phyloP scores from a whole-genome alignment of 192 early-diverging fungal genomes.

The Coemansia sp. region DNA sequence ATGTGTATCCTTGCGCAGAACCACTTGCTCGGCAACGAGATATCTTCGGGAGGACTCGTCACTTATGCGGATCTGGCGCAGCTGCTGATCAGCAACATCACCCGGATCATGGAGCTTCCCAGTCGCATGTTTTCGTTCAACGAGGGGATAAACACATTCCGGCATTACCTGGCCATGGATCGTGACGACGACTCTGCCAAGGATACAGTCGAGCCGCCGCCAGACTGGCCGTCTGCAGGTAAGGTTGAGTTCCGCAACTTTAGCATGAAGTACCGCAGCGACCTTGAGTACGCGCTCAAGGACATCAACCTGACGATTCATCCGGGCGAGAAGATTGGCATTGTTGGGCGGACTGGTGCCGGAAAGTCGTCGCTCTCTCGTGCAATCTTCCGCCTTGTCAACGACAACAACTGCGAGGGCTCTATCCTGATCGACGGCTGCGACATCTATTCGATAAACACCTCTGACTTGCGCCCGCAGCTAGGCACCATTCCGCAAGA shows the following conservation, averaged over 20 bases:
- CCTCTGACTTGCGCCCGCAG: conserved; percentile 54
- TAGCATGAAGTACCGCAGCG: conserved; percentile 64
- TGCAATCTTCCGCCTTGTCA: conserved; percentile 69
- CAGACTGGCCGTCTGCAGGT: conserved; percentile 69
- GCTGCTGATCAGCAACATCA: conserved; percentile 14
- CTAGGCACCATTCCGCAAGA: conserved; percentile 62
- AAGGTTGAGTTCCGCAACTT: conserved; percentile 65
- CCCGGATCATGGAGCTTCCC: conserved; percentile 11
- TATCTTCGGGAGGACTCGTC: conserved; percentile 34
- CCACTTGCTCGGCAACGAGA: conserved; percentile 8
- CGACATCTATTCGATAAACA: conserved; percentile 64
- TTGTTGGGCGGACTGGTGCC: conserved; percentile 70
- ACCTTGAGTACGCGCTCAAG: conserved; percentile 46
- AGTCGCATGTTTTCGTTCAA: conserved; percentile 15
- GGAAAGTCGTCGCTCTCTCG: conserved; percentile 72
- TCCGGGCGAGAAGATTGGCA: too few species aligned
- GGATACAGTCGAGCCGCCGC: conserved; percentile 50
- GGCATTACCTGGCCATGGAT: conserved; percentile 34
- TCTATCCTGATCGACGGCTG: conserved; percentile 71
- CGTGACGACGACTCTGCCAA: conserved; percentile 34
- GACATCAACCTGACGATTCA: conserved; percentile 35
- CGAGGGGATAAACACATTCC: conserved; percentile 21
- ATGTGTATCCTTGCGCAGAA: conserved; percentile 30
- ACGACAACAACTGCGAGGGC: conserved; percentile 56
- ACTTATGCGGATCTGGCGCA: conserved; percentile 13